A percentile compares a stretch with the other conserved stretches of the same genome.
Evolutionary conservation across 345 rosid genomes (phyloP).

Genomic region (Syzygium grande): DNA sequence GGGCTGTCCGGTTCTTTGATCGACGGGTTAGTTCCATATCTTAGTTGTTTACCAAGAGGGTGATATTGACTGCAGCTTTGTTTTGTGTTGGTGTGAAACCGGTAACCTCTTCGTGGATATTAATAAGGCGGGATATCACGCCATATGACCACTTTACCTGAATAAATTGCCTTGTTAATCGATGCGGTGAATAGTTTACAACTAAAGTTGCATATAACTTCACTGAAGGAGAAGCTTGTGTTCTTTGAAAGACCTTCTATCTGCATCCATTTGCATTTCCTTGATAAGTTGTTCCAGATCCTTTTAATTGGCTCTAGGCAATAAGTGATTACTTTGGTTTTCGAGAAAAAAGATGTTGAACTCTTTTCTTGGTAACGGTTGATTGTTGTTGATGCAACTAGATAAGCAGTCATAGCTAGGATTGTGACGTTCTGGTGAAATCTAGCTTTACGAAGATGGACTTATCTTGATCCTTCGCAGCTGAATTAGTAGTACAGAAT

Average conservation of each 20-base stretch:
- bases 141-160: background rate
- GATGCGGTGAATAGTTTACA: background rate
- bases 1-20: slow-evolving; percentile 86
- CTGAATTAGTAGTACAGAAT: background rate
- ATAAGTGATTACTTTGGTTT: background rate
- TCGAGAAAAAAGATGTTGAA: background rate
- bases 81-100: background rate
- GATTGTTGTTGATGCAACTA: background rate
- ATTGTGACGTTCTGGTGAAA: background rate
- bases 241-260: background rate
- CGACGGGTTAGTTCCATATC: slow-evolving; percentile 65
- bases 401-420: background rate
- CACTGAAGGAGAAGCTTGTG: background rate
- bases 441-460: background rate
- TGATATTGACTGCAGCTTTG: background rate
- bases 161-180: background rate
- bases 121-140: background rate
- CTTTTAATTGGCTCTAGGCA: background rate
- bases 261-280: background rate
- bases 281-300: background rate
- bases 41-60: background rate
- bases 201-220: background rate
- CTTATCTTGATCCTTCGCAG: background rate
- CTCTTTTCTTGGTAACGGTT: background rate
- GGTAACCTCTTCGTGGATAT: background rate